phyloP scores from a whole-genome alignment of 2,329 filamentous ascomycete genomes.

The Nothophaeocryptopus gaeumannii region DNA sequence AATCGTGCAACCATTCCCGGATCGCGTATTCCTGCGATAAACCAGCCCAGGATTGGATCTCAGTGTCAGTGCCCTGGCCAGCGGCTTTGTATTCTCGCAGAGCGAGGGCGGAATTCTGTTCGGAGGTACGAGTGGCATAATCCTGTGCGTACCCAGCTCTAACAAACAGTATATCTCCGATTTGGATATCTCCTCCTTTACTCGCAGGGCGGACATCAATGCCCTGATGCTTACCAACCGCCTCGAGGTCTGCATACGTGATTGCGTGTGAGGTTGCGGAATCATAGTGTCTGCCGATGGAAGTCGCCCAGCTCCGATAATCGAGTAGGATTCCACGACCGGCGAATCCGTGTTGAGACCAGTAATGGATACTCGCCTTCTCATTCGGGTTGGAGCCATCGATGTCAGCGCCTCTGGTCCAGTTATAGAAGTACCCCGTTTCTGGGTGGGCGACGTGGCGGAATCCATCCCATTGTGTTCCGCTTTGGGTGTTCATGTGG shows the following conservation, averaged over 20 bases:
- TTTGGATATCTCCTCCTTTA: constrained; percentile 54
- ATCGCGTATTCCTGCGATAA: constrained; percentile 55
- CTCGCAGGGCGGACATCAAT: constrained; percentile 58
- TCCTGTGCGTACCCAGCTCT: constrained; percentile 62
- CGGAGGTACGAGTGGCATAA: constrained; percentile 44
- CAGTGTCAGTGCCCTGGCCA: constrained; percentile 37
- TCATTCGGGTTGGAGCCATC: constrained; percentile 40
- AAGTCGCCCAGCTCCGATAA: constrained; percentile 42
- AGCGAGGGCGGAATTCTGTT: constrained; percentile 36
- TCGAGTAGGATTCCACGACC: constrained; percentile 46
- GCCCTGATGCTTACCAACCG: constrained; percentile 58
- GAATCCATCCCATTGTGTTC: constrained; percentile 48
- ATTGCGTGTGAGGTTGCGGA: constrained; percentile 44
- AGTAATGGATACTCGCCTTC: constrained; percentile 47
- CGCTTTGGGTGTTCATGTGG: constrained; percentile 44
- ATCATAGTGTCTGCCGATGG: constrained; percentile 43
- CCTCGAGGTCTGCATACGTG: constrained; percentile 50
- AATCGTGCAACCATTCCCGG: constrained; percentile 66
- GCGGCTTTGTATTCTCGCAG: constrained; percentile 45
- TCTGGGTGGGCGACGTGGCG: constrained; percentile 43
- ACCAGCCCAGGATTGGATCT: constrained; percentile 46
- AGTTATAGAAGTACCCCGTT: constrained; percentile 42
- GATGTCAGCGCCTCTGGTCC: constrained; percentile 43
- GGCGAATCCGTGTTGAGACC: constrained; percentile 46
- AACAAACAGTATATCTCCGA: constrained; percentile 65